These are phyloP conservation scores for Sphagnum tenellum DNA, from an alignment of 225 moss, liverwort and hornwort species.

Conservation along the genomic window DNA sequence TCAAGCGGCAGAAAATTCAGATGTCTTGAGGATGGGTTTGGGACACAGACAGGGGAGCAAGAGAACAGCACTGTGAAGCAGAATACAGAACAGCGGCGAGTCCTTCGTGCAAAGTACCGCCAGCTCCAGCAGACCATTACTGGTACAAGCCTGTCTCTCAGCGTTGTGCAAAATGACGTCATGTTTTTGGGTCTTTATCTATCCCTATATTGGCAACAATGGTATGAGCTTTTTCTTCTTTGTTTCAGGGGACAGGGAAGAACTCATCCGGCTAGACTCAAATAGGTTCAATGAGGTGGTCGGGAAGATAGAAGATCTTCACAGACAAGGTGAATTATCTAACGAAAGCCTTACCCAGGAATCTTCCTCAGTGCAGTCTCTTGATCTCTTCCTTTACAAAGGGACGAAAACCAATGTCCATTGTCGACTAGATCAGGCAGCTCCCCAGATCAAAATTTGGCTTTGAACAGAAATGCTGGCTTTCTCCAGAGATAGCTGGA, in stretches of 20 bases:
- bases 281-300: conserved; percentile 46
- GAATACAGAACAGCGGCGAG: conserved; percentile 34
- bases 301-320: conserved; percentile 42
- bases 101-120: conserved; percentile 47
- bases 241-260: conserved; percentile 30
- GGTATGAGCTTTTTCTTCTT: not conserved
- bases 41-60: conserved; percentile 7
- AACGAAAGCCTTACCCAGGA: not conserved
- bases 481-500: too few species aligned
- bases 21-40: too few species aligned
- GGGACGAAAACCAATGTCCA: too few species aligned
- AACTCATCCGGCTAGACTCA: conserved; percentile 44
- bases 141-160: not conserved
- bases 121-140: conserved; percentile 35
- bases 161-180: not conserved
- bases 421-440: too few species aligned
- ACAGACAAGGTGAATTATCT: conserved; percentile 30
- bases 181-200: too few species aligned
- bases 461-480: too few species aligned
- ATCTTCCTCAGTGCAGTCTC: too few species aligned
- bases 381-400: too few species aligned
- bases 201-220: too few species aligned
- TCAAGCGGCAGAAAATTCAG: too few species aligned
- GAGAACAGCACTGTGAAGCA: conserved; percentile 34
- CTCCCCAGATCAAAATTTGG: too few species aligned